phyloP scores from a whole-genome alignment of 2,329 filamentous ascomycete species.

The Colletotrichum sp. region DNA sequence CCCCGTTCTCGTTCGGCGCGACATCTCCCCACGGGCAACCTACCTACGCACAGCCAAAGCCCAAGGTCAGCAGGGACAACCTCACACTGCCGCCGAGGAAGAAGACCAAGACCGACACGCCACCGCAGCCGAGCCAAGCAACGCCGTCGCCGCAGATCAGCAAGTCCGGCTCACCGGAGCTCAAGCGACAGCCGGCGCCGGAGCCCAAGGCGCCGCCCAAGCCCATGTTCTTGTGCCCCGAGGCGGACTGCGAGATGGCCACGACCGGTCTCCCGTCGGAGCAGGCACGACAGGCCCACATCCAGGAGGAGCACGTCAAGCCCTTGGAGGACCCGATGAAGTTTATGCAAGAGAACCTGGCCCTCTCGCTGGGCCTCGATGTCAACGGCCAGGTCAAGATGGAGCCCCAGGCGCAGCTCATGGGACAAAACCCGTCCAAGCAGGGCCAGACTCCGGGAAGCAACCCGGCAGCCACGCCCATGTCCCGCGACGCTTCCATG shows the following conservation, averaged over 20 bases:
- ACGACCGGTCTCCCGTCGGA: constrained; percentile 56
- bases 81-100: constrained; percentile 62
- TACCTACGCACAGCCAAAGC: constrained; percentile 53
- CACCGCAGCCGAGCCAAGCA: constrained; percentile 41
- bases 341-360: constrained; percentile 56
- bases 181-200: constrained; percentile 37
- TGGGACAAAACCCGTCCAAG: constrained; percentile 49
- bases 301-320: constrained; percentile 64
- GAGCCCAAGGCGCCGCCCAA: constrained; percentile 35
- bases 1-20: constrained; percentile 61
- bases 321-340: constrained; percentile 60
- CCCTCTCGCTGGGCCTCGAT: constrained; percentile 55
- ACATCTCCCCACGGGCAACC: constrained; percentile 66
- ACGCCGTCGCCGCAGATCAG: constrained; percentile 53
- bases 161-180: constrained; percentile 54
- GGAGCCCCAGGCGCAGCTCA: constrained; percentile 37
- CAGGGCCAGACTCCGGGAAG: constrained; percentile 50
- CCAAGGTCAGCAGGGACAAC: constrained; percentile 56
- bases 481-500: constrained; percentile 57
- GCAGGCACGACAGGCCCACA: constrained; percentile 57
- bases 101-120: constrained; percentile 55
- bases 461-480: constrained; percentile 49
- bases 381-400: constrained; percentile 49
- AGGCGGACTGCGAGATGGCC: constrained; percentile 59
- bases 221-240: constrained; percentile 54